Evolutionary conservation across 2,329 filamentous ascomycete genomes (phyloP), one percentile per base, ranked within the genome.

Genomic region (Tolypocladium ovalisporum): DNA sequence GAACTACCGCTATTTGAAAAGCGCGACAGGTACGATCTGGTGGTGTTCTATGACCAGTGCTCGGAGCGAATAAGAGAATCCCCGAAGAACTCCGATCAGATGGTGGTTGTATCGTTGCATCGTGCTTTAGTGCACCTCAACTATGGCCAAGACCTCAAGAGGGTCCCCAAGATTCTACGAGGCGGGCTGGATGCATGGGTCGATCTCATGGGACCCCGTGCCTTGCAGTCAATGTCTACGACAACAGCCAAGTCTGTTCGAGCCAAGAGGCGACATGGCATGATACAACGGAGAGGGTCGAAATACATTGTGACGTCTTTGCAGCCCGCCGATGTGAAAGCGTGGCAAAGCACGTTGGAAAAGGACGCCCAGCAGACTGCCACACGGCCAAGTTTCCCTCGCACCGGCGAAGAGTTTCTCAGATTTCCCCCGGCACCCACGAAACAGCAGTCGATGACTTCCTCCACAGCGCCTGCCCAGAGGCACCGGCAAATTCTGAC

Each of bases 101-200:
- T 65, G 66, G 82, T 85, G n/a, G 71, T 97, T 24, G 78, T 85
- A 62, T 85, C 85, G 19, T 76, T 99, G 15, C 85, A 88, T 66
- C 86, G 90, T 61, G 91, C 93, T 0, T 75, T 99, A 4, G 85
- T 86, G 55, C 86, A 94, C 58, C 95, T 92, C 71, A 96, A 92
- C 63, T 88, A 87, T 58, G 85, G 86, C 19, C 89, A 88, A 63
- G 86, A 87, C 12, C 73, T 96, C 36, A 87, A 84, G 58, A 79
- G 84, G 32, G 79, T 82, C 3, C 92, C 93, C 0, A 88, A 90
- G 57, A 77, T 99, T 36, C 76, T 99, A 1, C 76, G 82, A 55
- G 94, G 94, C 22, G 94, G 94, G 0, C 71, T 99, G 13, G 84
- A 92, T 63, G 89, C 90, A 5, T 99, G 94, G 94, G 75, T 85